Evolutionary conservation across 345 rosid genomes (phyloP).

Genomic region (Pistacia vera): DNA sequence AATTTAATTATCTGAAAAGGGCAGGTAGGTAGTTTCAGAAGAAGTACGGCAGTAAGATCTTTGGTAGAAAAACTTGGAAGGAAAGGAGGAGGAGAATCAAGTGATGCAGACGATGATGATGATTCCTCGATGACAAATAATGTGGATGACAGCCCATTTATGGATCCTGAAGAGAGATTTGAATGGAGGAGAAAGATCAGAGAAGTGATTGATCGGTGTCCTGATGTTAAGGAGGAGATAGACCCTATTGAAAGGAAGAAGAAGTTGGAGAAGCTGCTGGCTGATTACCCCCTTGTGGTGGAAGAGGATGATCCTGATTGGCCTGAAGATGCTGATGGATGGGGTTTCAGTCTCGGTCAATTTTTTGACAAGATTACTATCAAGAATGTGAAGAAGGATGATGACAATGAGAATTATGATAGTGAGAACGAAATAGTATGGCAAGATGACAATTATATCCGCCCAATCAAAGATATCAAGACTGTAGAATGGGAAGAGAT

Average conservation of each 20-base stretch:
- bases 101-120: conserved; percentile 55
- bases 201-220: conserved; percentile 58
- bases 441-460: conserved; percentile 91
- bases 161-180: conserved; percentile 68
- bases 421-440: conserved; percentile 80
- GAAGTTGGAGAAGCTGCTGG: conserved; percentile 75
- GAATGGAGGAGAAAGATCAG: conserved; percentile 85
- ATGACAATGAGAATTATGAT: conserved; percentile 49
- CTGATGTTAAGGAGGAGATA: conserved; percentile 56
- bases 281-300: conserved; percentile 81
- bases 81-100: conserved; percentile 41
- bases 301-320: conserved; percentile 92
- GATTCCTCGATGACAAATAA: conserved; percentile 24
- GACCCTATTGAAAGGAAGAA: conserved; percentile 63
- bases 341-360: conserved; percentile 84
- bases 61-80: conserved; percentile 53
- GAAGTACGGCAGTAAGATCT: conserved; percentile 38
- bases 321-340: conserved; percentile 97
- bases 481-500: conserved; percentile 84
- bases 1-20: neutral
- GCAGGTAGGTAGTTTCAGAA: conserved; percentile 34
- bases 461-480: conserved; percentile 86
- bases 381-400: conserved; percentile 66
- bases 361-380: conserved; percentile 88
- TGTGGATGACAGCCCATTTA: conserved; percentile 35